phyloP scores from a whole-genome alignment of 768 basidiomycete genomes.

The Russula olivacea region DNA sequence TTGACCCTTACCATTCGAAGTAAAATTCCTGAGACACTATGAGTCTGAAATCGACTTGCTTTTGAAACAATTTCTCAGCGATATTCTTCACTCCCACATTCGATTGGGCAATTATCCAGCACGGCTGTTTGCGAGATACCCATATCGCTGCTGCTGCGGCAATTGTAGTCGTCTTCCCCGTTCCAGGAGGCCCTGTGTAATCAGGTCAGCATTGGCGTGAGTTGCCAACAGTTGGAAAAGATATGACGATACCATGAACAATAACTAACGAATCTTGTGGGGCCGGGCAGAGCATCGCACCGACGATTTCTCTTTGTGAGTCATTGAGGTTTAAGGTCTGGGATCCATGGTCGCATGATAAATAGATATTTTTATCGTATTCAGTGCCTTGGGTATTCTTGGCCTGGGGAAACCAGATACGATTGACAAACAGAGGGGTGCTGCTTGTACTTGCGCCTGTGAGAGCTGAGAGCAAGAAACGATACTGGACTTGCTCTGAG shows the following conservation, averaged over 20 bases:
- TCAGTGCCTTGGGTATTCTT: background rate
- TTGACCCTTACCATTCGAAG: conserved; percentile 28
- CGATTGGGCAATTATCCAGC: conserved; percentile 76
- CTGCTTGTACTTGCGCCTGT: background rate
- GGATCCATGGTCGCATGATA: background rate
- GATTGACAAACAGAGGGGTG: background rate
- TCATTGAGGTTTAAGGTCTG: background rate
- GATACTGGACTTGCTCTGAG: conserved; percentile 9
- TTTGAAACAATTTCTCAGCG: conserved; percentile 58
- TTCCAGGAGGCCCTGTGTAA: conserved; percentile 18
- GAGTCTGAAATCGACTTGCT: conserved; percentile 55
- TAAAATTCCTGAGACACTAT: conserved; percentile 31
- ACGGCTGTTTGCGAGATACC: conserved; percentile 3
- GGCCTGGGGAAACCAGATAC: conserved; percentile 12
- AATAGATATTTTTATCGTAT: background rate
- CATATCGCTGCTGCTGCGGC: conserved; percentile 12
- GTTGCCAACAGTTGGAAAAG: background rate
- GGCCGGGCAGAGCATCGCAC: conserved; percentile 7
- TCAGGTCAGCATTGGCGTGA: background rate
- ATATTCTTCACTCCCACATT: conserved; percentile 86
- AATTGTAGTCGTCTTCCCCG: conserved; percentile 24
- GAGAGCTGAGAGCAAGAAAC: conserved; percentile 2
- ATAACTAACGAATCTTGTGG: conserved; percentile 14
- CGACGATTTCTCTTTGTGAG: conserved; percentile 8
- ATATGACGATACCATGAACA: conserved; percentile 9